Conservation (phyloP, 495 filamentous ascomycete species). For the Lichina pygmaea region DNA sequence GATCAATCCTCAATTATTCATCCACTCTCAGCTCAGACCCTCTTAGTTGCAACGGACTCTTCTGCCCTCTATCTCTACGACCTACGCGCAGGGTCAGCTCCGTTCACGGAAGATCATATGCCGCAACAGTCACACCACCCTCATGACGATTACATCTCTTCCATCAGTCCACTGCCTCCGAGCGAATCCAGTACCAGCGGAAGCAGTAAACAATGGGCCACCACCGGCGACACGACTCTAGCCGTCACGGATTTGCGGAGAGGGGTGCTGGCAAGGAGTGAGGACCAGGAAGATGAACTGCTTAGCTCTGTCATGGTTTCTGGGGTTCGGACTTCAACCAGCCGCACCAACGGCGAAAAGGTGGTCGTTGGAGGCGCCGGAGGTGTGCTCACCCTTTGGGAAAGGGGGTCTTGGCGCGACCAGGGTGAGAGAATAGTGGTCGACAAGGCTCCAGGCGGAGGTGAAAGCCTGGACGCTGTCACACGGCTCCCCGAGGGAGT, state of each 20-base stretch:
- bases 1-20: slow-evolving; percentile 60
- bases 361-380: slow-evolving; percentile 51
- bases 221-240: slow-evolving; percentile 69
- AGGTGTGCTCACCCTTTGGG: slow-evolving; percentile 77
- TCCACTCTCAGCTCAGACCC: slow-evolving; percentile 57
- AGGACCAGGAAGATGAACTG: slow-evolving; percentile 84
- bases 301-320: slow-evolving; percentile 50
- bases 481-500: slow-evolving; percentile 35
- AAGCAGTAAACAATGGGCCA: slow-evolving; percentile 76
- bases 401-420: slow-evolving; percentile 80
- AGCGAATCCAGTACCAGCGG: slow-evolving; percentile 53
- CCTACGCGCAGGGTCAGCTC: slow-evolving; percentile 24
- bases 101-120: slow-evolving; percentile 8
- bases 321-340: slow-evolving; percentile 28
- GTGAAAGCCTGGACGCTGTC: slow-evolving; percentile 48
- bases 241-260: slow-evolving; percentile 67
- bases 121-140: slow-evolving; percentile 58
- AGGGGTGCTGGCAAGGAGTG: slow-evolving; percentile 59
- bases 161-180: slow-evolving; percentile 58
- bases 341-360: slow-evolving; percentile 40
- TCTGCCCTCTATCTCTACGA: slow-evolving; percentile 77
- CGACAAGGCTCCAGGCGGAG: slow-evolving; percentile 20
- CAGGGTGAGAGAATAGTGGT: slow-evolving; percentile 70
- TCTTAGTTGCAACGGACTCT: slow-evolving; percentile 76
- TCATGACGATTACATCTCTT: slow-evolving; percentile 82